Evolutionary conservation across 1,139 yeast genomes (phyloP).

Genomic region (Sugiyamaella pinicola): DNA sequence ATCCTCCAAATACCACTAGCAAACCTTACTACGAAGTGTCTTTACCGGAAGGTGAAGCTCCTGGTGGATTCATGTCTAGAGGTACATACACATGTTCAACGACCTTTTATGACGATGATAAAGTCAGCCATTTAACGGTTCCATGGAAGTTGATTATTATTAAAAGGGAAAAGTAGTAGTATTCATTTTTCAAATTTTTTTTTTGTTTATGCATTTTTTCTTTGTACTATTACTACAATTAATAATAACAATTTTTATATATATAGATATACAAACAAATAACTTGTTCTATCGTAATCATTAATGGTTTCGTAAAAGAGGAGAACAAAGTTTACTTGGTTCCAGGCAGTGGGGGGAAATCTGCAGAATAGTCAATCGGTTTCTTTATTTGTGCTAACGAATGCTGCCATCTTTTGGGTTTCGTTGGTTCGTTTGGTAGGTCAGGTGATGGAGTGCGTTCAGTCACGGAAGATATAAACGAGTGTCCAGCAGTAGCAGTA

Average conservation of each 20-base stretch:
- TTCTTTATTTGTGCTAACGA: neutral
- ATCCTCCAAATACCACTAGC: conserved; percentile 83
- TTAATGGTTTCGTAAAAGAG: too few species aligned
- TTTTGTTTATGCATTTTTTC: neutral
- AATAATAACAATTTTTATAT: conserved; percentile 2
- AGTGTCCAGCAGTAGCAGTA: neutral
- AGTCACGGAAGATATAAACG: too few species aligned
- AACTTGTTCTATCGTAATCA: neutral
- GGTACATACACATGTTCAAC: conserved; percentile 82
- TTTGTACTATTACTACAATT: neutral
- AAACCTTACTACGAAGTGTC: conserved; percentile 77
- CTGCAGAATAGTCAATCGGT: conserved; percentile 6
- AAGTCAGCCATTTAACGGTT: conserved; percentile 67
- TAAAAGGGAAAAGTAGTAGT: conserved; percentile 39
- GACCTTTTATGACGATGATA: conserved; percentile 87
- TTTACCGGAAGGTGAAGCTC: conserved; percentile 87
- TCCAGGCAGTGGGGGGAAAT: conserved; percentile 8
- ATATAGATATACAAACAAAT: neutral
- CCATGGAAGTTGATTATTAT: conserved; percentile 88
- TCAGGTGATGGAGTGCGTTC: too few species aligned
- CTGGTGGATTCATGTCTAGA: conserved; percentile 84
- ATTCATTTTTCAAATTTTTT: conserved; percentile 1
- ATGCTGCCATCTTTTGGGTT: neutral
- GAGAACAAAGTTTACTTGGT: neutral
- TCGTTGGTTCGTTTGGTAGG: neutral